A percentile compares a stretch with the other conserved stretches of the same genome.
Conservation (phyloP, 805 yeast species). For the Saturnispora mendoncae region DNA sequence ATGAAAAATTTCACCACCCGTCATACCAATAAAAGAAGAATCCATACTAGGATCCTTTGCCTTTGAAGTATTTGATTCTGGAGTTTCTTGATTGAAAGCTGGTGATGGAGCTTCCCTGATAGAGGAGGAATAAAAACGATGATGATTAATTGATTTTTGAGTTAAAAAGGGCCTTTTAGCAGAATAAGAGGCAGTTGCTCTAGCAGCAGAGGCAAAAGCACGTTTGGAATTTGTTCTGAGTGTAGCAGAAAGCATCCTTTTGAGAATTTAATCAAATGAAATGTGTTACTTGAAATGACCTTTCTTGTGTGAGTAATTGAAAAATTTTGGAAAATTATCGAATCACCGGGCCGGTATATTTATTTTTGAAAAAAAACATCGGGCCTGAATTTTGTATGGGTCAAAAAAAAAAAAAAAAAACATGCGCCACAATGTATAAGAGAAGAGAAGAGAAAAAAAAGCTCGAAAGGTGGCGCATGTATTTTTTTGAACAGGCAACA, state of each 20-base stretch:
- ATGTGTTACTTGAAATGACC: no score
- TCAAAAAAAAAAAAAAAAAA: no score
- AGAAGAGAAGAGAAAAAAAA: no score
- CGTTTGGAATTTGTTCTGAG: constrained; percentile 1
- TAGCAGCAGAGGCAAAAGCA: no score
- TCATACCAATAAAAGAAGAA: constrained; percentile 84
- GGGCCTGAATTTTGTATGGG: no score
- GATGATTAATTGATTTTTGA: no score
- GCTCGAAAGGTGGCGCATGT: background rate
- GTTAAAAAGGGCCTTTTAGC: constrained; percentile 9
- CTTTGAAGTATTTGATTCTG: constrained; percentile 19
- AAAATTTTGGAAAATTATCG: constrained; percentile 2
- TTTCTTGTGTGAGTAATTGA: no score
- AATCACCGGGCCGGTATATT: background rate
- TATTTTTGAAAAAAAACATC: background rate
- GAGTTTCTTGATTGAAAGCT: constrained; percentile 15
- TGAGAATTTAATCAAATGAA: background rate
- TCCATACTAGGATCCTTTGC: constrained; percentile 34
- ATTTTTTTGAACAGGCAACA: background rate
- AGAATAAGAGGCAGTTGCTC: background rate
- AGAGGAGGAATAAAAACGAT: no score
- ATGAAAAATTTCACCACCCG: constrained; percentile 98
- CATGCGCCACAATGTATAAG: background rate
- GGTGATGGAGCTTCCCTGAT: constrained; percentile 19
- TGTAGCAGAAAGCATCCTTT: constrained; percentile 5